A percentile compares a stretch with the other conserved stretches of the same genome.
phyloP scores from a whole-genome alignment of 306 rosid genomes.

The Prunus kanzakura region DNA sequence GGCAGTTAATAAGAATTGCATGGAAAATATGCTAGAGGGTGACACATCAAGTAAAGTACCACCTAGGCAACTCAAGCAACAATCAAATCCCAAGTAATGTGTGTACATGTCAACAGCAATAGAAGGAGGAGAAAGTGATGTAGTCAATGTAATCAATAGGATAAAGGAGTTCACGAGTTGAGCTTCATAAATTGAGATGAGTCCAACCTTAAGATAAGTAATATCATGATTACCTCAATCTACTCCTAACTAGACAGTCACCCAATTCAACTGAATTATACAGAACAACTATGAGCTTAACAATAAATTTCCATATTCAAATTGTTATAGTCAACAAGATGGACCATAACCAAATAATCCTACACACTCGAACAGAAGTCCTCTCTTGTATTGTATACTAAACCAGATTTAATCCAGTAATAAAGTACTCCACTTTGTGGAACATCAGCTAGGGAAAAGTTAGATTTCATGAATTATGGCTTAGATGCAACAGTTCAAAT shows the following conservation, averaged over 20 bases:
- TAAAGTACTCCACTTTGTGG: neutral
- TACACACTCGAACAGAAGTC: neutral
- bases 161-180: too few species aligned
- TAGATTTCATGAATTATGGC: neutral
- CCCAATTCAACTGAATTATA: neutral
- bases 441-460: neutral
- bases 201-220: neutral
- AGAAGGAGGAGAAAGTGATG: neutral
- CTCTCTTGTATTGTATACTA: neutral
- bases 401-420: neutral
- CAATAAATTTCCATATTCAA: neutral
- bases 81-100: neutral
- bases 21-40: neutral
- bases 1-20: neutral
- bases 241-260: neutral
- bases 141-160: neutral
- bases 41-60: neutral
- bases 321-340: neutral
- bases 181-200: neutral
- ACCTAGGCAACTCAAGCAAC: neutral
- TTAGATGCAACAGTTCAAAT: neutral
- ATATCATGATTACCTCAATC: neutral
- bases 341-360: neutral
- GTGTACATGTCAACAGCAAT: neutral
- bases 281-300: neutral